Evolutionary conservation across 2,329 filamentous ascomycete species (phyloP).

Genomic region (Sporothrix luriei): DNA sequence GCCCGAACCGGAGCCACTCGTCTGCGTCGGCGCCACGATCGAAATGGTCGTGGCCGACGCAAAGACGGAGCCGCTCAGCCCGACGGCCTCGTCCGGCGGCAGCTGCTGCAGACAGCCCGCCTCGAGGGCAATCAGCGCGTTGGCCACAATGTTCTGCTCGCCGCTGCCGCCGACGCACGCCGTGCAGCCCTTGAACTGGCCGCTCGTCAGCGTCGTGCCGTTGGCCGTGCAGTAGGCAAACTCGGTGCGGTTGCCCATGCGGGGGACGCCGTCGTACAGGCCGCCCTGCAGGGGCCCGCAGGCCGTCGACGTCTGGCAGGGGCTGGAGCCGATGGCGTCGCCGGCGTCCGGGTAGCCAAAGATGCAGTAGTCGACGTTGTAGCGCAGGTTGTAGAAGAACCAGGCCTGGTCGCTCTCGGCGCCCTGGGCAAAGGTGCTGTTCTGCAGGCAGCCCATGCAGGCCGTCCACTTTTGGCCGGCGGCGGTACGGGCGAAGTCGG

Average conservation of each 20-base stretch:
- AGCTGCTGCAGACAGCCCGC: constrained; percentile 56
- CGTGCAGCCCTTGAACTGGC: constrained; percentile 47
- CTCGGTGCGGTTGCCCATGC: constrained; percentile 42
- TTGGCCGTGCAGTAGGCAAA: constrained; percentile 54
- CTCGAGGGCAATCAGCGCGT: constrained; percentile 56
- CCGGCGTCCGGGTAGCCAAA: constrained; percentile 56
- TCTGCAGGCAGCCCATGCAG: constrained; percentile 58
- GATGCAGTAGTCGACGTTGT: constrained; percentile 56
- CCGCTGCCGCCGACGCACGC: constrained; percentile 51
- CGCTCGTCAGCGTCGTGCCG: constrained; percentile 44
- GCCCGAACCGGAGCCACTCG: constrained; percentile 31
- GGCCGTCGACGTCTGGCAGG: constrained; percentile 55
- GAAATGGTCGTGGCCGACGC: constrained; percentile 38
- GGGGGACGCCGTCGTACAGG: constrained; percentile 47
- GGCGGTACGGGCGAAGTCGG: constrained; percentile 45
- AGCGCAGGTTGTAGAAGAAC: constrained; percentile 61
- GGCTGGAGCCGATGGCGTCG: constrained; percentile 47
- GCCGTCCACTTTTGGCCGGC: constrained; percentile 52
- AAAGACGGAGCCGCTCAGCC: constrained; percentile 42
- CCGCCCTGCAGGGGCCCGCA: constrained; percentile 51
- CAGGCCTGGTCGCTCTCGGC: constrained; percentile 57
- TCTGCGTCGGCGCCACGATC: constrained; percentile 43
- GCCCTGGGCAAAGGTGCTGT: constrained; percentile 52
- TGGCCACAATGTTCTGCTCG: constrained; percentile 51
- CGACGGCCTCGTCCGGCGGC: constrained; percentile 38